Base-by-base conservation (phyloP, 2,329 filamentous ascomycete genomes). In the Ceratocystis destructans region DNA sequence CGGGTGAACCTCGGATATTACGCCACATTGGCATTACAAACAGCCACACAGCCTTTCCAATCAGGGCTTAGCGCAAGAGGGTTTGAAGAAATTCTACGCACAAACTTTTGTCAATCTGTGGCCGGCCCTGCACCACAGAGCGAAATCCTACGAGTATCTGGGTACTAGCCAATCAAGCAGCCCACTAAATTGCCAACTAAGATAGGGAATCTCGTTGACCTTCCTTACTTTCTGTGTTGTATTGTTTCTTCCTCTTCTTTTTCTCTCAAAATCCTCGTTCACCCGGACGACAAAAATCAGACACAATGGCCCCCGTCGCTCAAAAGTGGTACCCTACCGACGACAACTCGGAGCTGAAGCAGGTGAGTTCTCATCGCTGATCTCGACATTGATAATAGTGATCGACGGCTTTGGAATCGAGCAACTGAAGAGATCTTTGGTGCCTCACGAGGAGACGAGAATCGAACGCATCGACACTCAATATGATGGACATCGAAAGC, bases 281-380 rank as follows among this genome's bases (percentile, higher is more conserved):
- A 66, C 64, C 59, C 64, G 66, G 66, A 67, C 72, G 70, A 74
- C 70, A 73, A 71, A 72, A 76, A 75, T 77, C 79, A 80, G 77
- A 64, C 67, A 68, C 64, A 68, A 68, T 68, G 67, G 67, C 83
- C 82, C 72, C 96, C 81, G 96, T 95, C 89, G 93, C 93, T 76
- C 87, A 89, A 85, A 97, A 96, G 84, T 99, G 93, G 90, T 99
- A 99, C 83, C 90, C 91, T 79, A 89, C 90, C 77, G 89, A 95
- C 80, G 93, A 96, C 80, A 89, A 93, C 77, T 78, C 84, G 78
- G 82, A 88, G 81, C 85, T 86, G 76, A 96, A 92, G 87, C 93
- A 95, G 89, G 94, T 99, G 86, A 85, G 91, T 89, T 65, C 63
- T 65, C 64, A 48, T 61, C 45, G 59, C 64, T 75, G 46, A 61